Evolutionary conservation across 1,139 yeast genomes (phyloP), one percentile per base, ranked within the genome.

Genomic region (Nakaseomyces sp.): DNA sequence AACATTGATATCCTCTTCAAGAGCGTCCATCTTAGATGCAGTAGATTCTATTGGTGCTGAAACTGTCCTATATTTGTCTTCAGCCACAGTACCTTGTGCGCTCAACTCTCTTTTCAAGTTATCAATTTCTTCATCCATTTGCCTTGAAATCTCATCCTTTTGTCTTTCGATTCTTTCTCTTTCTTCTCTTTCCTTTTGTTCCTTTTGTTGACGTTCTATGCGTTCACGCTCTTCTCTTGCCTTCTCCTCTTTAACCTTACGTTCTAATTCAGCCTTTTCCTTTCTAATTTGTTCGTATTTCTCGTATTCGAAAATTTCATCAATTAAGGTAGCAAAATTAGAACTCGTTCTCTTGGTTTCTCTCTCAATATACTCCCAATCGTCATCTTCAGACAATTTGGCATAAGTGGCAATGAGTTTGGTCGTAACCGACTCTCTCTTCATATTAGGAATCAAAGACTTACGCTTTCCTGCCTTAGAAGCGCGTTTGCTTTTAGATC

Each of bases 261-360:
- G 31, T 73, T 75, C 64, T 67, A 74, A 52, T 67, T 74, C 65
- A 70, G 73, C 67, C 64, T 70, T 56, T 74, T 67, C 65, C 68
- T 76, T 52, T 61, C 63, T 61, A 68, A 79, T 77, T 67, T 69
- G 51, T 16, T 60, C 61, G 43, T 57, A 57, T 43, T 63, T 53
- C 47, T 65, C 63, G 64, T 68, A 51, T 65, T 67, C 68, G 65
- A 82, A 82, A 47, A 82, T 77, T 60, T 77, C 79, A 64, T 82
- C 89, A 69, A 87, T 81, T 41, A 82, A 68, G 4, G 82, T 74
- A 9, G 88, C 91, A 67, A 82, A 82, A 46, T 84, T 83, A 10
- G 86, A 80, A 30, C 86, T 78, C 2, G 88, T 80, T 64, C 91
- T 72, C 64, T 77, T 81, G 15, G 87, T 79, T 60, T 79, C 86